Base-by-base conservation (phyloP, 2,329 filamentous ascomycete species). In the Lasiodiplodia citricola region DNA sequence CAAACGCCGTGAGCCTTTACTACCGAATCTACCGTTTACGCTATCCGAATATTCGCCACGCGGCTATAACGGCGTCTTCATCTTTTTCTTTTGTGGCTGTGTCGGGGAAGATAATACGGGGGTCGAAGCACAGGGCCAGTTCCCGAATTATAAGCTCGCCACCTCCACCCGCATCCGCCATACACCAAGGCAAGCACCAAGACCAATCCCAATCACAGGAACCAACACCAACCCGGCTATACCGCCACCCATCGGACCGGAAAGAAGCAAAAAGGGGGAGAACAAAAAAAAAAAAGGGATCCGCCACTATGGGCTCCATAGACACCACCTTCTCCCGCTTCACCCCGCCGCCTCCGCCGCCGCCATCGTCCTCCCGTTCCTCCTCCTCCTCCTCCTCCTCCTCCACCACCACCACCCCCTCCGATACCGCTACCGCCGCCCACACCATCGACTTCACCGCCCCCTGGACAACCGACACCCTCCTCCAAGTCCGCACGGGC, bases 401-500 rank as follows among this genome's bases (percentile, higher is more conserved):
- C 41, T n/a, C 41, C 41, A 18, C 41, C 16, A 5, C 41, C 16
- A 44, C 41, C 7, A 47, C 18, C 1, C 18, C 35, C 16, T 4
- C 51, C 23, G 4, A 13, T 16, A 35, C 7, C 37, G 3, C 31
- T 14, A 31, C 54, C 54, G n/a, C 4, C 18, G n/a, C 25, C 28
- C 14, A 16, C 69, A 75, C 8, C 69, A 66, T 16, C 72, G 75
- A 35, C 74, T 75, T 8, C 69, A 10, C 35, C 11, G 21, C 66
- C 11, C 72, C 74, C 0, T 79, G 79, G 68, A 37, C 68, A 1
- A 74, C 76, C 0, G 87, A 89, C 69, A 82, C 76, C 3, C 79
- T 91, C 14, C 76, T 87, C 25, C 85, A 90, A 73, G 78, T 91
- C 16, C 86, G 88, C 37, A 85, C 84, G 0, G 86, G 86, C 28